Evolutionary conservation across 768 basidiomycete genomes (phyloP).

Genomic region (Trametes cinnabarina): DNA sequence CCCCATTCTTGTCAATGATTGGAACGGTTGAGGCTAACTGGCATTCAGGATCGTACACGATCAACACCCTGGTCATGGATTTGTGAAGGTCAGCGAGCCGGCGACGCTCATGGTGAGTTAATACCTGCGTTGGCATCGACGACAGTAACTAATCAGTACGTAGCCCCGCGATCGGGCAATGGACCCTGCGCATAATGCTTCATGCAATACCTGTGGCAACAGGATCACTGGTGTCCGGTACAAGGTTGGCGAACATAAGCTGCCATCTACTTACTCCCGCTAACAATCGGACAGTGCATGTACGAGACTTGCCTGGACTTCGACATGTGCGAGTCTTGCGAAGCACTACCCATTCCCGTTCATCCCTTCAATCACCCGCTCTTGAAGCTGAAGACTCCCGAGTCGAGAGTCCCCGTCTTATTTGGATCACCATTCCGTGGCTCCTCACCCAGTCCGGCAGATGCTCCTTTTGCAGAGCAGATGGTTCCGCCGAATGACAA

Average conservation of each 20-base stretch:
- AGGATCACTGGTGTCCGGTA: slow-evolving; percentile 64
- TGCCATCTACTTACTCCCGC: background rate
- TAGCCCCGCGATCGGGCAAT: slow-evolving; percentile 32
- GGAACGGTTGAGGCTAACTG: background rate
- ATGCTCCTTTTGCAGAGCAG: background rate
- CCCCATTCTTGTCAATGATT: background rate
- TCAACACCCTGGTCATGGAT: slow-evolving; percentile 76
- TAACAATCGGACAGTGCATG: slow-evolving; percentile 58
- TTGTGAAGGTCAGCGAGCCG: slow-evolving; percentile 56
- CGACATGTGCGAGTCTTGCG: slow-evolving; percentile 78
- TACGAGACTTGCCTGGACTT: slow-evolving; percentile 74
- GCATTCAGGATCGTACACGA: slow-evolving; percentile 54
- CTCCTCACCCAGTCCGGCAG: background rate
- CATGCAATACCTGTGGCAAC: slow-evolving; percentile 60
- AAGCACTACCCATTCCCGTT: slow-evolving; percentile 72
- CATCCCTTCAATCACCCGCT: slow-evolving; percentile 73
- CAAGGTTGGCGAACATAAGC: slow-evolving; percentile 47
- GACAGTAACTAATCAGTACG: background rate
- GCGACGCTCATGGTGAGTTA: slow-evolving; percentile 60
- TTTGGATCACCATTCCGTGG: background rate
- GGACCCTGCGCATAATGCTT: slow-evolving; percentile 48
- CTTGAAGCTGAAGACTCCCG: slow-evolving; percentile 64
- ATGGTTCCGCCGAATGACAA: background rate
- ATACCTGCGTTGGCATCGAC: background rate
- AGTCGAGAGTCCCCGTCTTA: slow-evolving; percentile 43